These are phyloP conservation scores for Cubamyces lactineus DNA, from an alignment of 768 basidiomycete species.

Conservation along the genomic window DNA sequence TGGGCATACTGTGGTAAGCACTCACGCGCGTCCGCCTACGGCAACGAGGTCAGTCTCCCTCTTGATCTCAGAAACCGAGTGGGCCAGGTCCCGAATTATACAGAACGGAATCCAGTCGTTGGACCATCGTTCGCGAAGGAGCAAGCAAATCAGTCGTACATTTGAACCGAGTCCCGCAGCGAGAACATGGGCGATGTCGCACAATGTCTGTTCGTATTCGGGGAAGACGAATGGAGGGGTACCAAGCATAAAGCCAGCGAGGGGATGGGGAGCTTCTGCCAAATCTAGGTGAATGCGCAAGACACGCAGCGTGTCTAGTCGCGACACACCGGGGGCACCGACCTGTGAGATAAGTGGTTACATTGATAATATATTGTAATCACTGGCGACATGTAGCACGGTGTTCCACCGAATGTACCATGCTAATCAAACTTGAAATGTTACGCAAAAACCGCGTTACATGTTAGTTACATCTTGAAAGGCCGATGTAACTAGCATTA, in stretches of 20 bases:
- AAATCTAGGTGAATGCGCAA: neutral
- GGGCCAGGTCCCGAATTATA: neutral
- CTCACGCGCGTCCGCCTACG: too few species aligned
- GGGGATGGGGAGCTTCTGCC: neutral
- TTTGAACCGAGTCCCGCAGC: neutral
- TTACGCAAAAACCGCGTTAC: too few species aligned
- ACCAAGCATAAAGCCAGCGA: neutral
- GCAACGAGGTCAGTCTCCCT: too few species aligned
- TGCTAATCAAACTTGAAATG: too few species aligned
- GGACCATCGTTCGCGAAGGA: neutral
- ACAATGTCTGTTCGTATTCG: neutral
- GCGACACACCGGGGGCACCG: too few species aligned
- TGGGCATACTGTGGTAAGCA: neutral
- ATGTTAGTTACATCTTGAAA: too few species aligned
- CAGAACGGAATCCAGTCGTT: slow-evolving; percentile 5
- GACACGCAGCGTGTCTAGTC: neutral
- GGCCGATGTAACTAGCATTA: too few species aligned
- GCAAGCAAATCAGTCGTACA: neutral
- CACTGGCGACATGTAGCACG: too few species aligned
- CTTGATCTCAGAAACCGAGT: too few species aligned
- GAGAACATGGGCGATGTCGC: neutral
- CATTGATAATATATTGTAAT: too few species aligned
- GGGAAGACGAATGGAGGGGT: neutral
- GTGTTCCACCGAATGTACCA: too few species aligned
- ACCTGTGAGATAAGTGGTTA: too few species aligned